These are phyloP conservation scores for Penicillium sp. DNA, from an alignment of 2,329 filamentous ascomycete species.

Conservation along the genomic window DNA sequence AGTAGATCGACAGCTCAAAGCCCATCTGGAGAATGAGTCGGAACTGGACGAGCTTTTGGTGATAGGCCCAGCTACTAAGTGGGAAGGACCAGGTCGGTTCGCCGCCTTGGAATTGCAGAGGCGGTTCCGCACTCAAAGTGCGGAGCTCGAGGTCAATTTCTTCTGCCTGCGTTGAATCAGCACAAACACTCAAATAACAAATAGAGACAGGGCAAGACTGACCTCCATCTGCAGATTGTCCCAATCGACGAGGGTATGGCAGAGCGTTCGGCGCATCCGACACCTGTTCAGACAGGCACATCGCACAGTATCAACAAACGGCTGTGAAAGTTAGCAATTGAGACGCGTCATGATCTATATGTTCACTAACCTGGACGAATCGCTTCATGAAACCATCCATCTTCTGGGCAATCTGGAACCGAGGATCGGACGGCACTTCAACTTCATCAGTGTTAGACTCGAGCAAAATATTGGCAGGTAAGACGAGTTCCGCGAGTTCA, in stretches of 20 bases:
- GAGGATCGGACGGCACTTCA: slow-evolving; percentile 70
- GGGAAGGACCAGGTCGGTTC: slow-evolving; percentile 67
- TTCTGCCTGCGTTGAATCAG: slow-evolving; percentile 51
- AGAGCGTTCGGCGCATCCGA: slow-evolving; percentile 83
- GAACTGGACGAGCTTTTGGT: slow-evolving; percentile 87
- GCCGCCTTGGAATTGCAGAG: slow-evolving; percentile 54
- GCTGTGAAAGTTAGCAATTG: slow-evolving; percentile 49
- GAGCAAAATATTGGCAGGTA: slow-evolving; percentile 70
- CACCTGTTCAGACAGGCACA: slow-evolving; percentile 88
- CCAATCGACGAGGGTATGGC: slow-evolving; percentile 79
- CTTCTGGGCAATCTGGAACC: slow-evolving; percentile 68
- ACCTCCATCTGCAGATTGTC: slow-evolving; percentile 80
- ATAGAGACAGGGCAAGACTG: background rate
- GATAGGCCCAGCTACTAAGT: slow-evolving; percentile 83
- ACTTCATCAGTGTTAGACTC: slow-evolving; percentile 73
- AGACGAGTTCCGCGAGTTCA: slow-evolving; percentile 73
- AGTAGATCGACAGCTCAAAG: slow-evolving; percentile 90
- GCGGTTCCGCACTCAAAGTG: slow-evolving; percentile 59
- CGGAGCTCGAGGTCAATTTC: slow-evolving; percentile 70
- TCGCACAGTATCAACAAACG: slow-evolving; percentile 80
- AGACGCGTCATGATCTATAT: background rate
- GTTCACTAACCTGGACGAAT: slow-evolving; percentile 46
- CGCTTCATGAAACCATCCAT: slow-evolving; percentile 68
- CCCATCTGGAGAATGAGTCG: slow-evolving; percentile 86
- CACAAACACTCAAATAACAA: background rate